phyloP scores from a whole-genome alignment of 1,284 basidiomycete genomes.

The Phylloboletellus chloephorus region DNA sequence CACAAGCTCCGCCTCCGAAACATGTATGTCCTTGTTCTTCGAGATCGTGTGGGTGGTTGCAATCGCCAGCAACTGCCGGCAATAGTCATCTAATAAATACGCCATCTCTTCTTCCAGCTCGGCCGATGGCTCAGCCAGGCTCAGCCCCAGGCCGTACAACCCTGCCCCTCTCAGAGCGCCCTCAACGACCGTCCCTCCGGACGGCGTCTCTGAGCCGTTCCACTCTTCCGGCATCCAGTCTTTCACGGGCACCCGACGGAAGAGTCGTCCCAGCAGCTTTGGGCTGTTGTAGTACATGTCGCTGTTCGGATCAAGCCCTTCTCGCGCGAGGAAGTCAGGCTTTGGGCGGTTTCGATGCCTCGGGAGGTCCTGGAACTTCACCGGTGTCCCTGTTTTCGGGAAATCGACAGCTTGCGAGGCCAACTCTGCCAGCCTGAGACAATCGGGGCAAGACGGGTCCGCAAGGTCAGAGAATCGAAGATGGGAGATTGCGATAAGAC shows the following conservation, averaged over 20 bases:
- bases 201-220: constrained; percentile 21
- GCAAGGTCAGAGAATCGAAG: constrained; percentile 49
- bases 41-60: constrained; percentile 34
- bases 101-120: constrained; percentile 36
- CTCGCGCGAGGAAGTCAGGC: constrained; percentile 43
- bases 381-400: constrained; percentile 58
- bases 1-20: constrained; percentile 40
- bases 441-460: constrained; percentile 42
- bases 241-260: constrained; percentile 34
- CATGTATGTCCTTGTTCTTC: constrained; percentile 28
- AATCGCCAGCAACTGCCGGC: constrained; percentile 31
- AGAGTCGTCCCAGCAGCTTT: constrained; percentile 38
- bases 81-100: constrained; percentile 34
- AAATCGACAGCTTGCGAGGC: constrained; percentile 73
- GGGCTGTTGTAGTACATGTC: constrained; percentile 33
- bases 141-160: constrained; percentile 30
- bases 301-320: constrained; percentile 28
- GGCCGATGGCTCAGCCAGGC: constrained; percentile 16
- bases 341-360: constrained; percentile 29
- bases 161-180: constrained; percentile 18
- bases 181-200: constrained; percentile 25
- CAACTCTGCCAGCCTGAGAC: constrained; percentile 55
- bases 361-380: constrained; percentile 46
- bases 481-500: constrained; percentile 54
- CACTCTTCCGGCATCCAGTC: constrained; percentile 28